phyloP scores from a whole-genome alignment of 257 asterid species.

The Lavandula angustifolia region DNA sequence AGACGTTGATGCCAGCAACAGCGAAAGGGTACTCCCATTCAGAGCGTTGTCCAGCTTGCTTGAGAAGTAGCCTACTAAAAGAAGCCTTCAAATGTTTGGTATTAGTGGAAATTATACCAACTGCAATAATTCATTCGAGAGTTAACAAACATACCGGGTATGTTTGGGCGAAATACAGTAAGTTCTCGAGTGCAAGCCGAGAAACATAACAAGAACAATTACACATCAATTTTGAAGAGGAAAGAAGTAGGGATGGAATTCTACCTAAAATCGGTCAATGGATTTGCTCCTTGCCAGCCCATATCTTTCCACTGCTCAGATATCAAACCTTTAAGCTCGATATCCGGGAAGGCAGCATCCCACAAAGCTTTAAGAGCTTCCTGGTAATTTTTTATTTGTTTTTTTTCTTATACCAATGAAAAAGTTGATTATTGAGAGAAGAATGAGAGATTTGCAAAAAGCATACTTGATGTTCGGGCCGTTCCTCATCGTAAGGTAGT shows the following conservation, averaged over 20 bases:
- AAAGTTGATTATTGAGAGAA: conserved; percentile 4
- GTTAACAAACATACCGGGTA: conserved; percentile 71
- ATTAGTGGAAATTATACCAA: conserved; percentile 51
- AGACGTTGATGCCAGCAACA: conserved; percentile 80
- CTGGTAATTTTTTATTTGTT: conserved; percentile 37
- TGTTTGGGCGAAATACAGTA: conserved; percentile 71
- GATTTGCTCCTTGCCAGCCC: conserved; percentile 99
- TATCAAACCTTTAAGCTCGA: conserved; percentile 66
- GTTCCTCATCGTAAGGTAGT: conserved; percentile 78
- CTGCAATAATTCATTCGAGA: conserved; percentile 14
- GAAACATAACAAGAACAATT: conserved; percentile 36
- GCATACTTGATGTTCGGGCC: conserved; percentile 73
- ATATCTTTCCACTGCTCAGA: conserved; percentile 98
- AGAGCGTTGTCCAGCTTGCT: conserved; percentile 72
- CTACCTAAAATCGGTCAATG: conserved; percentile 94
- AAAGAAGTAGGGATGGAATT: conserved; percentile 4
- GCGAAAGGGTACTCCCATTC: conserved; percentile 98
- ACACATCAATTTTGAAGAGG: background rate
- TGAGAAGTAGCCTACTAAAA: conserved; percentile 83
- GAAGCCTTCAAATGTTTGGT: conserved; percentile 65
- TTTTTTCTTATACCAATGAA: no score
- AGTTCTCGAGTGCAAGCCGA: conserved; percentile 82
- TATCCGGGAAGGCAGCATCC: conserved; percentile 72
- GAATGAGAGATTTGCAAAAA: conserved; percentile 31
- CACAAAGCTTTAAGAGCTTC: conserved; percentile 77